Conservation (phyloP, 2,329 filamentous ascomycete species). For the Penicillium olsonii region DNA sequence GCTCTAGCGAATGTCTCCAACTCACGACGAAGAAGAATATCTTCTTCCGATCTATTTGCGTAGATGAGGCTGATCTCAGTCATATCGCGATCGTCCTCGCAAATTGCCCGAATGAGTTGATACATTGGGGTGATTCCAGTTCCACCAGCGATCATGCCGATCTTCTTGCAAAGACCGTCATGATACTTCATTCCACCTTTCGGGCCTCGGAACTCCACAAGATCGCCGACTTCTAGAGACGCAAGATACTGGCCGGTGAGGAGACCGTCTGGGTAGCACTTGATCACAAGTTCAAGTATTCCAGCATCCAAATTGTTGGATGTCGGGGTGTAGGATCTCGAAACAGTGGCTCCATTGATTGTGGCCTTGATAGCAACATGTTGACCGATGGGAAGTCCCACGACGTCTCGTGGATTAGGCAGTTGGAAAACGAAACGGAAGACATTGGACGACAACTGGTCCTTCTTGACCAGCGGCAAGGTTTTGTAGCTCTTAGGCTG, state of each 20-base stretch:
- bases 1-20: slow-evolving; percentile 54
- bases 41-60: slow-evolving; percentile 51
- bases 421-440: slow-evolving; percentile 53
- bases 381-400: slow-evolving; percentile 60
- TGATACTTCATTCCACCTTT: slow-evolving; percentile 38
- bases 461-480: slow-evolving; percentile 45
- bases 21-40: slow-evolving; percentile 49
- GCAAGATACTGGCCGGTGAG: slow-evolving; percentile 26
- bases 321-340: slow-evolving; percentile 56
- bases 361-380: slow-evolving; percentile 56
- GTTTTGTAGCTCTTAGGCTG: slow-evolving; percentile 51
- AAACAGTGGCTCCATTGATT: slow-evolving; percentile 49
- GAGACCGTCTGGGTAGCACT: slow-evolving; percentile 38
- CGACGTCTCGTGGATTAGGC: slow-evolving; percentile 46
- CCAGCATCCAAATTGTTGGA: slow-evolving; percentile 39
- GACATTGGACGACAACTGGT: slow-evolving; percentile 25
- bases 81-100: slow-evolving; percentile 56
- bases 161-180: slow-evolving; percentile 31
- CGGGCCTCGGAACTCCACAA: slow-evolving; percentile 36
- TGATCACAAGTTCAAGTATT: slow-evolving; percentile 37
- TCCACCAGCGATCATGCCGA: slow-evolving; percentile 42
- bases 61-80: slow-evolving; percentile 57
- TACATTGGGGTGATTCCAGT: slow-evolving; percentile 55
- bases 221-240: slow-evolving; percentile 28
- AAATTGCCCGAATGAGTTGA: slow-evolving; percentile 64